Base-by-base conservation (phyloP, 495 filamentous ascomycete species). In the Pyronema omphalodes region DNA sequence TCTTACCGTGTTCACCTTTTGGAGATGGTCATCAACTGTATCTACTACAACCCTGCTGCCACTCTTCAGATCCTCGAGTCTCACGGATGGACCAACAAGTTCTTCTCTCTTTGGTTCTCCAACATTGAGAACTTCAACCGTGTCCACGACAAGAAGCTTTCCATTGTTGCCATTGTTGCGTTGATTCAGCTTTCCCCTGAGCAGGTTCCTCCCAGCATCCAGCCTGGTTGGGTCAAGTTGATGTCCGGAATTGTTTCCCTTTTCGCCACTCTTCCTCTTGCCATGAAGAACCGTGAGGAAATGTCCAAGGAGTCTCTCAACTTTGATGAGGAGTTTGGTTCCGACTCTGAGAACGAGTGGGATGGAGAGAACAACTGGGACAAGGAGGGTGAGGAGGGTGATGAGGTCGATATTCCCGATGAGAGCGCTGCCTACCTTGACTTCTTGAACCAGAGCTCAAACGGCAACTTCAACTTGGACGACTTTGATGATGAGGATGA, bases 41-140 rank as follows among this genome's bases (percentile, higher is more conserved):
- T 95, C 58, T 94, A 96, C 74, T 96, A 96, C 71, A 94, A 94
- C 70, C 86, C 91, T 2, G 66, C 74, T 37, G 54, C 61, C 14
- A 56, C 56, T 19, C 74, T 98, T 33, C 85, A 86, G 50, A 76
- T 93, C 15, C 73, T 98, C 39, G 91, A 98, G 68, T 67, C 74
- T n/a, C 86, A 89, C 53, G 81, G 77, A 53, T 94, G 86, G 88
- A 98, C 91, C n/a, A 96, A 96, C 69, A 94, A 93, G 70, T 96
- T 98, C 69, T 98, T 98, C 76, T 91, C 82, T 67, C 72, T 87
- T 35, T 98, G 91, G 91, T 98, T 98, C 68, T 82, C 84, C 34
- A 94, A 79, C 67, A 98, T 98, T 68, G 85, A 94, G 56, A 82
- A 78, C 67, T 94, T 98, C 71, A 81, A 79, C 52, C 74, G 91